Percentiles rank a stretch among this genome's conserved stretches.
These are phyloP conservation scores for Botrytis fabae DNA, from an alignment of 2,329 filamentous ascomycete species.

Conservation along the genomic window DNA sequence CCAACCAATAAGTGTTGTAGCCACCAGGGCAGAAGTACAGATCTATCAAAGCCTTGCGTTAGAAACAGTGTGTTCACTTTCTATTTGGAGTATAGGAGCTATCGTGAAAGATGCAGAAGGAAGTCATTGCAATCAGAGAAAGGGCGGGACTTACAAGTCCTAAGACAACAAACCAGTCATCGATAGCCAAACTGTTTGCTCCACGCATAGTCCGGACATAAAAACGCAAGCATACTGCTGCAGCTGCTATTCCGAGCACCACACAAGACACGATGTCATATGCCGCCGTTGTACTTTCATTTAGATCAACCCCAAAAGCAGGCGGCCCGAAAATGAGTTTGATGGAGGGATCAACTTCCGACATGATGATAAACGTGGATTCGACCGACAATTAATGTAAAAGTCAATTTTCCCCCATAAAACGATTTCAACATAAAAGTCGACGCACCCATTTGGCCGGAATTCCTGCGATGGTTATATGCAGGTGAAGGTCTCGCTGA, in stretches of 20 bases:
- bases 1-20: constrained; percentile 16
- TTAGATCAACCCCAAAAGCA: constrained; percentile 2
- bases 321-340: constrained; percentile 5
- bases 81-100: neutral
- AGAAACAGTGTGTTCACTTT: constrained; percentile 1
- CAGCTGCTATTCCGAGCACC: constrained; percentile 12
- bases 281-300: constrained; percentile 9
- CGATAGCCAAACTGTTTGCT: constrained; percentile 14
- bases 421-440: neutral
- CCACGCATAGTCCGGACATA: constrained; percentile 11
- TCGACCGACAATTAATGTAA: neutral
- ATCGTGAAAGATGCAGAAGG: neutral
- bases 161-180: constrained; percentile 12
- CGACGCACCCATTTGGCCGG: neutral
- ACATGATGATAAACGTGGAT: neutral
- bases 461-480: constrained; percentile 6
- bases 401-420: constrained; percentile 1
- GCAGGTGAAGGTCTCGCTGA: neutral
- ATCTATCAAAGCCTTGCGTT: neutral
- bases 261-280: constrained; percentile 18
- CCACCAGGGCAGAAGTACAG: constrained; percentile 6
- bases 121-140: neutral
- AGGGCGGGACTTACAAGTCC: constrained; percentile 11
- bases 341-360: constrained; percentile 9
- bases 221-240: constrained; percentile 12